phyloP scores from a whole-genome alignment of 2,329 filamentous ascomycete species.

The Rutstroemia sp. region DNA sequence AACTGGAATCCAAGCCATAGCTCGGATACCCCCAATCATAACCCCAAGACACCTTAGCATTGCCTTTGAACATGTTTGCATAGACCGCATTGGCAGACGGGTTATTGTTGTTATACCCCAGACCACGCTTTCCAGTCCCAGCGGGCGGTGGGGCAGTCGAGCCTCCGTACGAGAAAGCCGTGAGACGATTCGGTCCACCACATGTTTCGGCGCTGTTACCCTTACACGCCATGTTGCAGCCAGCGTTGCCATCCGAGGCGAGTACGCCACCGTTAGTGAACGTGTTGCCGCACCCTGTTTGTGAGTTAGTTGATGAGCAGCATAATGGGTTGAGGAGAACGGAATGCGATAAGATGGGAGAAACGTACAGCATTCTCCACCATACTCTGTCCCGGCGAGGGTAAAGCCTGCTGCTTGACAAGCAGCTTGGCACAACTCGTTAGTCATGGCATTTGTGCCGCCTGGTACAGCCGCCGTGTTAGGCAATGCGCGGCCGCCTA shows the following conservation, averaged over 20 bases:
- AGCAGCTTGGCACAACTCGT: constrained; percentile 12
- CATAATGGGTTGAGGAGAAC: not conserved
- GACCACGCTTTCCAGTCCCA: constrained; percentile 47
- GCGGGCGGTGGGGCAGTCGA: not conserved
- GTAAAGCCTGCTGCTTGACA: constrained; percentile 11
- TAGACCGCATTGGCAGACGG: constrained; percentile 8
- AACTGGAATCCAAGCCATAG: constrained; percentile 32
- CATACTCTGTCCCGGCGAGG: constrained; percentile 15
- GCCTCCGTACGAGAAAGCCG: not conserved
- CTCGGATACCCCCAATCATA: constrained; percentile 58
- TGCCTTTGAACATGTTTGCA: constrained; percentile 37
- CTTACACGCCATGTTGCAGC: constrained; percentile 25
- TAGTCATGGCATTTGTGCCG: constrained; percentile 10
- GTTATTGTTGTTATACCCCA: constrained; percentile 54
- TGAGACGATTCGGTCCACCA: constrained; percentile 16
- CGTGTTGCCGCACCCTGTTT: constrained; percentile 15
- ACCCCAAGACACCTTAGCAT: constrained; percentile 45
- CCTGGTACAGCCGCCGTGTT: constrained; percentile 1
- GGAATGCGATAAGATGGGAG: no score
- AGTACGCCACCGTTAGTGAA: constrained; percentile 15
- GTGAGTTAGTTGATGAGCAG: not conserved
- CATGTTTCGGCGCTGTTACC: constrained; percentile 22
- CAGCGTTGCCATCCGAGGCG: constrained; percentile 13
- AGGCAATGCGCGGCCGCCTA: constrained; percentile 7
- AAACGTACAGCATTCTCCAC: constrained; percentile 16